These are phyloP conservation scores for Camellia granthamiana DNA, from an alignment of 148 eudicot species.

Conservation along the genomic window DNA sequence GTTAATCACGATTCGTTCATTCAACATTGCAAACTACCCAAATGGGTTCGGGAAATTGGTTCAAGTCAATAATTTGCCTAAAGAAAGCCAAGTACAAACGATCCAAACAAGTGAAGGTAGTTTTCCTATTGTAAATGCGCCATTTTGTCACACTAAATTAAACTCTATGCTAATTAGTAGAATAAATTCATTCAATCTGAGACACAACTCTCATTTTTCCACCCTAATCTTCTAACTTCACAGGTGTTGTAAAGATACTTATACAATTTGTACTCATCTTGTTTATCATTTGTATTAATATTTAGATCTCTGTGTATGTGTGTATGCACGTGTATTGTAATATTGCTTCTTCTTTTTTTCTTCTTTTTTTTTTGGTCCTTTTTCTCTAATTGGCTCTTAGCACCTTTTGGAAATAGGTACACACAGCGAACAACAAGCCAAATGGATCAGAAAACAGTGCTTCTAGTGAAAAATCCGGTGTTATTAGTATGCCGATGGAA, in stretches of 20 bases:
- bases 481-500: neutral
- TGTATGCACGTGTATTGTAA: too few species aligned
- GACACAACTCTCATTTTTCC: neutral
- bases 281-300: neutral
- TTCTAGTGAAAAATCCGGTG: neutral
- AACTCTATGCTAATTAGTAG: too few species aligned
- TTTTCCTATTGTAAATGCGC: neutral
- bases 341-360: too few species aligned
- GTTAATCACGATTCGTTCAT: neutral
- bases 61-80: slow-evolving; percentile 27
- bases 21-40: neutral
- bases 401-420: slow-evolving; percentile 7
- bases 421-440: slow-evolving; percentile 13
- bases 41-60: slow-evolving; percentile 34
- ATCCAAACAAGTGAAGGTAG: slow-evolving; percentile 25
- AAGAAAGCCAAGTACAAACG: slow-evolving; percentile 22
- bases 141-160: too few species aligned
- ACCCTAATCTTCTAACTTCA: neutral
- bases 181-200: neutral
- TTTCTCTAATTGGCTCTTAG: too few species aligned
- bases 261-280: neutral
- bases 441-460: slow-evolving; percentile 17
- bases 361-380: neutral
- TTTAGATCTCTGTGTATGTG: neutral
- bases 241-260: neutral